A percentile compares a stretch with the other conserved stretches of the same genome.
Evolutionary conservation across 1,284 basidiomycete genomes (phyloP).

Genomic region (Ustilago loliicola): DNA sequence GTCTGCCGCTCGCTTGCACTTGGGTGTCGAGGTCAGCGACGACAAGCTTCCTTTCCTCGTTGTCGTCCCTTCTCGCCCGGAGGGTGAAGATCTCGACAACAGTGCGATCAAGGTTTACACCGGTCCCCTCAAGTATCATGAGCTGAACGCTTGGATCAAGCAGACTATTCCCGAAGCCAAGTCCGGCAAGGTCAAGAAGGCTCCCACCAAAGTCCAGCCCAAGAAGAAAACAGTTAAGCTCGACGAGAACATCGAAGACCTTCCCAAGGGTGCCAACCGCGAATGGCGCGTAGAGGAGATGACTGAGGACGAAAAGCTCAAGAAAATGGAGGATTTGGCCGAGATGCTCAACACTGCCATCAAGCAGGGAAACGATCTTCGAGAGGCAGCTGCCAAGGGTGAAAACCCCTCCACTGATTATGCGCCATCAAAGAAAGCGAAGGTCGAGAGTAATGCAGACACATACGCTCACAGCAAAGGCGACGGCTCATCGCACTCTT

Average conservation of each 20-base stretch:
- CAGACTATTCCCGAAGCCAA: conserved; percentile 49
- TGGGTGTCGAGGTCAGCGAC: conserved; percentile 58
- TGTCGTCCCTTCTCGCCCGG: conserved; percentile 44
- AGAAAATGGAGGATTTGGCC: conserved; percentile 50
- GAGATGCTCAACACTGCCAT: conserved; percentile 52
- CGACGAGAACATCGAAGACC: conserved; percentile 30
- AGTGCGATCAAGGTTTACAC: conserved; percentile 53
- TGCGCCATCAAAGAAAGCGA: neutral
- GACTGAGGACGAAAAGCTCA: conserved; percentile 38
- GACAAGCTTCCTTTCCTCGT: conserved; percentile 59
- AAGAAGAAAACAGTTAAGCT: conserved; percentile 44
- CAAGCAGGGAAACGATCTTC: conserved; percentile 31
- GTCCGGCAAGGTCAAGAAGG: conserved; percentile 45
- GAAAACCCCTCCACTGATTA: no score
- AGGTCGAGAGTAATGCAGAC: conserved; percentile 16
- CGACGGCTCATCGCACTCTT: conserved; percentile 22
- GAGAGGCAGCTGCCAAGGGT: conserved; percentile 10
- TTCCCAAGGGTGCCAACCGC: conserved; percentile 35
- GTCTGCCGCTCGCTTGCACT: conserved; percentile 45
- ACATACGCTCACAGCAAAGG: conserved; percentile 11
- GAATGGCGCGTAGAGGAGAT: conserved; percentile 49
- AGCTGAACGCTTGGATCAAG: conserved; percentile 64
- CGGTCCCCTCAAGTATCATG: conserved; percentile 62
- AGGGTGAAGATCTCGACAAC: conserved; percentile 41
- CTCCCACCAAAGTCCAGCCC: conserved; percentile 20